These are phyloP conservation scores for Actinomortierella wolfii DNA, from an alignment of 371 early-diverging fungal species.

Conservation along the genomic window DNA sequence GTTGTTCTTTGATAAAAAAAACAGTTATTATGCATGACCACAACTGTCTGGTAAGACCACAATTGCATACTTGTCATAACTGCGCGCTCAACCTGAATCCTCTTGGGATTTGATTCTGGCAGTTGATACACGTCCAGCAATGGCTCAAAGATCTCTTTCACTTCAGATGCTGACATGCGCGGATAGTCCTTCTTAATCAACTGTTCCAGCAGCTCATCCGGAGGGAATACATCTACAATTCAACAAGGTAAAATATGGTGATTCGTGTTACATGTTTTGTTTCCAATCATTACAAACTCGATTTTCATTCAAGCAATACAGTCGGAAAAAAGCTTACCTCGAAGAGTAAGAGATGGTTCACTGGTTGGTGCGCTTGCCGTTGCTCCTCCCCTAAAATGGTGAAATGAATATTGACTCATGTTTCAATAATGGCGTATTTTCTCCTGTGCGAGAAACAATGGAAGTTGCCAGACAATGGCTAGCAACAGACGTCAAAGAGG, in stretches of 20 bases:
- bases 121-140: constrained; percentile 20
- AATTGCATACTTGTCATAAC: constrained; percentile 15
- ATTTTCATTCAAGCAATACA: too few relatives aligned
- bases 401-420: too few relatives aligned
- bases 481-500: too few relatives aligned
- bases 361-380: too few relatives aligned
- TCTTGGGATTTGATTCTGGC: constrained; percentile 19
- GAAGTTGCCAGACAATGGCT: too few relatives aligned
- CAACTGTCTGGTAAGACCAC: background rate
- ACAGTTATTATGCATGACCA: background rate
- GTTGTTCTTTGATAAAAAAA: constrained; percentile 2
- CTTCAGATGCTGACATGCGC: constrained; percentile 9
- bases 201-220: constrained; percentile 23
- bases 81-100: constrained; percentile 21
- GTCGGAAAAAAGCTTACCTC: background rate
- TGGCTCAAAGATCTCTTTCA: constrained; percentile 11
- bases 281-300: too few relatives aligned
- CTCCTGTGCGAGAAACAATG: too few relatives aligned
- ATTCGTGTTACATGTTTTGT: too few relatives aligned
- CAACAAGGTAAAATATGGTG: background rate
- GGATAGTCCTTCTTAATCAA: constrained; percentile 14
- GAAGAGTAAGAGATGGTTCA: background rate
- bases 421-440: too few relatives aligned
- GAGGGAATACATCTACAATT: constrained; percentile 30
- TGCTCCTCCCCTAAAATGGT: too few relatives aligned